Conservation (phyloP, 1,284 basidiomycete species). For the Earliella scabrosa region DNA sequence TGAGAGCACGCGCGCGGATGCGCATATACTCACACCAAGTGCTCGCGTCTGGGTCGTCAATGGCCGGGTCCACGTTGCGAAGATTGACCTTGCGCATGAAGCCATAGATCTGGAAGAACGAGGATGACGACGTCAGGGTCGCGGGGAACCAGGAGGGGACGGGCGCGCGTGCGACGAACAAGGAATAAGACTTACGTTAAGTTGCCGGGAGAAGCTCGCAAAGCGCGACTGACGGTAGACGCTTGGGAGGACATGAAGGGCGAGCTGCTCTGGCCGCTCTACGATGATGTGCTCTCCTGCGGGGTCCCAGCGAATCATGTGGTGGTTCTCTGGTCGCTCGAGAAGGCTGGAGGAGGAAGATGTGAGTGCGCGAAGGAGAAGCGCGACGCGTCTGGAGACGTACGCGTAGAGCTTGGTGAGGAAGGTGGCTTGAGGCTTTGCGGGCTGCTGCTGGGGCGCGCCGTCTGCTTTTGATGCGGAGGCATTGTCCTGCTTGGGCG, state of each 20-base stretch:
- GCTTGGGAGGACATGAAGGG: slow-evolving; percentile 85
- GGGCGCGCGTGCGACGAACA: slow-evolving; percentile 16
- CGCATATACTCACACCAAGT: slow-evolving; percentile 95
- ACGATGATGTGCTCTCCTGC: slow-evolving; percentile 91
- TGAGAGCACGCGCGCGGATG: too few relatives aligned
- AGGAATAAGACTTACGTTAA: slow-evolving; percentile 72
- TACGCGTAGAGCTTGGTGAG: slow-evolving; percentile 92
- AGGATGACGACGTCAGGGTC: slow-evolving; percentile 35
- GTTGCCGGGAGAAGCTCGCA: slow-evolving; percentile 91
- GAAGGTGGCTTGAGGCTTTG: slow-evolving; percentile 88
- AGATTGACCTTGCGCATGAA: slow-evolving; percentile 95
- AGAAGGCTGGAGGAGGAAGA: slow-evolving; percentile 57
- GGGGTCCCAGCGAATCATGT: slow-evolving; percentile 93
- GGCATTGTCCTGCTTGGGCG: slow-evolving; percentile 41
- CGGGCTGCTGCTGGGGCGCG: slow-evolving; percentile 49
- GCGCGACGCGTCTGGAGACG: slow-evolving; percentile 40
- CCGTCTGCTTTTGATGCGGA: slow-evolving; percentile 50
- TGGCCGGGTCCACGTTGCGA: slow-evolving; percentile 88
- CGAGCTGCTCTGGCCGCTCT: slow-evolving; percentile 87
- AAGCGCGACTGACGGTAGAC: slow-evolving; percentile 93
- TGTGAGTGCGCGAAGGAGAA: slow-evolving; percentile 13
- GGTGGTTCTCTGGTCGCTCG: slow-evolving; percentile 84
- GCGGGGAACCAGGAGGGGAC: slow-evolving; percentile 25
- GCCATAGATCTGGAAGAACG: slow-evolving; percentile 75
- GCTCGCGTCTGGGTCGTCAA: slow-evolving; percentile 90